Evolutionary conservation across 2,329 filamentous ascomycete species (phyloP).

Genomic region (Aspergillus fijiensis): DNA sequence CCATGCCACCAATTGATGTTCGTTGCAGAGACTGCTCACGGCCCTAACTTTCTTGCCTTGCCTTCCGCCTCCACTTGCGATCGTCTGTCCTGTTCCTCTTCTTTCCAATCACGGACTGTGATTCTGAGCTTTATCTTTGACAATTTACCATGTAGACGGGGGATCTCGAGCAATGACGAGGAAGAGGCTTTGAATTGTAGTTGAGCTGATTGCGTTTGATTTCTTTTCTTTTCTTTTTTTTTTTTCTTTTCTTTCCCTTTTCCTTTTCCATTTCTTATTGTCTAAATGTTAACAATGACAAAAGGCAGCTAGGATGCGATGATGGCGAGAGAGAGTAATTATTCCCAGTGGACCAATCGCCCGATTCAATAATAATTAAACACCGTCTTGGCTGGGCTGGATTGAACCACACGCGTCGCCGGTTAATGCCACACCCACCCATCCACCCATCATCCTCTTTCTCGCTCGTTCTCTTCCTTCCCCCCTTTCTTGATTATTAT

Average conservation of each 20-base stretch:
- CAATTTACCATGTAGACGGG: not conserved
- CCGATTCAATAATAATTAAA: slow-evolving; percentile 2
- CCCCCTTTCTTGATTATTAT: not conserved
- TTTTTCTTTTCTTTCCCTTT: not conserved
- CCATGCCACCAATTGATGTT: not conserved
- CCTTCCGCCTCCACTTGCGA: not conserved
- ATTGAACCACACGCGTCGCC: slow-evolving; percentile 1
- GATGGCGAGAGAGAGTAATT: slow-evolving; percentile 3
- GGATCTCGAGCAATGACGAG: not conserved
- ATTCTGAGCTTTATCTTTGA: not conserved
- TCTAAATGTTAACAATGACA: not conserved
- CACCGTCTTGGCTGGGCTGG: slow-evolving; percentile 1
- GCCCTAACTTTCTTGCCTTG: not conserved
- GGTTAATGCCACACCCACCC: slow-evolving; percentile 11
- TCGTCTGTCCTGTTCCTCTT: not conserved
- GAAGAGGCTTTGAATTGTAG: too few species aligned
- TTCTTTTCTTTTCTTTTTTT: not conserved
- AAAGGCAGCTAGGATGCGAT: not conserved
- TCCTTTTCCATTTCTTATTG: not conserved
- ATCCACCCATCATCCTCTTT: not conserved
- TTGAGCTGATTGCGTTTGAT: too few species aligned
- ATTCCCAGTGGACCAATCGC: slow-evolving; percentile 1
- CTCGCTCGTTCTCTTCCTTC: not conserved
- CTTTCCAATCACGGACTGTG: not conserved
- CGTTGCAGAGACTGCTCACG: not conserved